A percentile compares a stretch with the other conserved stretches of the same genome.
Evolutionary conservation across 805 yeast species (phyloP).

Genomic region (Wickerhamomyces queroliae): DNA sequence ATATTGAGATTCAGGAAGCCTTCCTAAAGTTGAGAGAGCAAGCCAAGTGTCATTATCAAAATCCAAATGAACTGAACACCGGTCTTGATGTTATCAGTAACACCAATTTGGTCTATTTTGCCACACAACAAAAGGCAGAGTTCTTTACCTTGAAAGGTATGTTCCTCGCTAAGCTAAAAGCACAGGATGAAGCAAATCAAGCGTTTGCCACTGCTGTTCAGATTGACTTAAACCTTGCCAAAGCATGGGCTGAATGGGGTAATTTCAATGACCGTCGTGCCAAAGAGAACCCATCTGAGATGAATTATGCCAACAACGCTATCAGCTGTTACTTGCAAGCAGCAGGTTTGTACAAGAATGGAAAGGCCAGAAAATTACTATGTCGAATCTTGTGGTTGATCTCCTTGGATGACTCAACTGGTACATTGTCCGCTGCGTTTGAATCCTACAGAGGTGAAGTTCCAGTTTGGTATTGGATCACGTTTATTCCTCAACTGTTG

Average conservation of each 20-base stretch:
- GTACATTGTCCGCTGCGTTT: constrained; percentile 79
- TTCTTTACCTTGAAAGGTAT: constrained; percentile 96
- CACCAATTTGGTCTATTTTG: constrained; percentile 92
- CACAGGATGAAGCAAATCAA: constrained; percentile 92
- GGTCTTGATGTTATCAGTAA: constrained; percentile 96
- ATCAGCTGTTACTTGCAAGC: constrained; percentile 96
- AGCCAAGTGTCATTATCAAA: constrained; percentile 95
- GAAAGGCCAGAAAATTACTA: constrained; percentile 80
- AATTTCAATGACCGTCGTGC: constrained; percentile 84
- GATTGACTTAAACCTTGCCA: constrained; percentile 86
- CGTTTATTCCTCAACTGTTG: constrained; percentile 90
- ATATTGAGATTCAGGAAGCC: constrained; percentile 97
- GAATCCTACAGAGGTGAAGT: constrained; percentile 92
- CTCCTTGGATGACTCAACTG: constrained; percentile 80
- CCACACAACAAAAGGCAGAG: constrained; percentile 97
- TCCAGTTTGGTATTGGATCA: constrained; percentile 99
- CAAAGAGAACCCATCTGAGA: constrained; percentile 76
- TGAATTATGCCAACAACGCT: constrained; percentile 86
- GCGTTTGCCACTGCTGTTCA: constrained; percentile 98
- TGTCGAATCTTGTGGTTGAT: constrained; percentile 93
- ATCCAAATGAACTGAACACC: constrained; percentile 82
- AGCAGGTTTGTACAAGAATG: constrained; percentile 90
- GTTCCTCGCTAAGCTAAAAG: constrained; percentile 89
- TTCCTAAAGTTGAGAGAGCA: constrained; percentile 93
- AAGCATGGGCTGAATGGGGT: constrained; percentile 99